Conservation (phyloP, 1,284 basidiomycete genomes). For the Apiotrichum akiyoshidainum region DNA sequence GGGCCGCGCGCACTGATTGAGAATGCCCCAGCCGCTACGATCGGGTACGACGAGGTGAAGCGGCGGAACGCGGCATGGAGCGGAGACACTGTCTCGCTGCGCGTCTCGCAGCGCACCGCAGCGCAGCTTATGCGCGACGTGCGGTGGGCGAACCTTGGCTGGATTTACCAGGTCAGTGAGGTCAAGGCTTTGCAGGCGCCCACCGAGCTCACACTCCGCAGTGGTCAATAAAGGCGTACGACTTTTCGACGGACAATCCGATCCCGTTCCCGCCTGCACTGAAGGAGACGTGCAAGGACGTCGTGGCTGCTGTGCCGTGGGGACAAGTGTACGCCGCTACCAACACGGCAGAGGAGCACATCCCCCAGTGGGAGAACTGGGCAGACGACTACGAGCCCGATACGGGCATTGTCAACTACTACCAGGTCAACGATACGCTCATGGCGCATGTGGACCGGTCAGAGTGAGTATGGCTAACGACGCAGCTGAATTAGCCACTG, state of each 20-base stretch:
- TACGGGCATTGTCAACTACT: slow-evolving; percentile 91
- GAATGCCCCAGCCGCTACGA: slow-evolving; percentile 35
- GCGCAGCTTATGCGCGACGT: slow-evolving; percentile 65
- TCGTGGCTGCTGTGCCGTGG: slow-evolving; percentile 68
- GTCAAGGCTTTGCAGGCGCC: neutral
- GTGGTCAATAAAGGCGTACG: slow-evolving; percentile 88
- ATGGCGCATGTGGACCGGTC: slow-evolving; percentile 93
- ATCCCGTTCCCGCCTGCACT: slow-evolving; percentile 62
- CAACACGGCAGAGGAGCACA: slow-evolving; percentile 29
- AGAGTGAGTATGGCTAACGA: slow-evolving; percentile 53
- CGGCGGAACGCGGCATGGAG: slow-evolving; percentile 36
- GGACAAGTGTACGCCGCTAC: slow-evolving; percentile 57
- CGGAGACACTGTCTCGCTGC: slow-evolving; percentile 28
- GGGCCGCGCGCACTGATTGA: slow-evolving; percentile 28
- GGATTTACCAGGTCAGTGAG: slow-evolving; percentile 63
- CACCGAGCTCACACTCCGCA: slow-evolving; percentile 49
- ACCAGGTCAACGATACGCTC: slow-evolving; percentile 76
- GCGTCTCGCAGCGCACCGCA: slow-evolving; percentile 63
- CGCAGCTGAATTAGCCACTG: neutral
- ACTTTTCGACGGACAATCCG: slow-evolving; percentile 62
- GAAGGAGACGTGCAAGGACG: slow-evolving; percentile 60
- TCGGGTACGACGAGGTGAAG: slow-evolving; percentile 45
- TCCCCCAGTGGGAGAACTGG: slow-evolving; percentile 67
- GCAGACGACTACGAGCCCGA: slow-evolving; percentile 71
- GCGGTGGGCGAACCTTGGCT: slow-evolving; percentile 89